Conservation (phyloP, 805 yeast genomes). For the Candida sithepensis region DNA sequence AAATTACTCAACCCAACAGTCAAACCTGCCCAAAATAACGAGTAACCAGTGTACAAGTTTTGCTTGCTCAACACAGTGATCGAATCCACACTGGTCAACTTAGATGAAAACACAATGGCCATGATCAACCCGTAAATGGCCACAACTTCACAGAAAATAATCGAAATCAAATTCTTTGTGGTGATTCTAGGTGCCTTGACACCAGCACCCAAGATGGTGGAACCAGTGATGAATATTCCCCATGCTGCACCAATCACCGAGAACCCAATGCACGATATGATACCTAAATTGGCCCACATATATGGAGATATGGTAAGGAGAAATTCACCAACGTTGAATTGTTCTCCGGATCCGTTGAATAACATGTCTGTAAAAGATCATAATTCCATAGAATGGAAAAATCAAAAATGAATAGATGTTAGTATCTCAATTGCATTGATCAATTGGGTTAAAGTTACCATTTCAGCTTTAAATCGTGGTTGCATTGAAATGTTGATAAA, state of each 20-base stretch:
- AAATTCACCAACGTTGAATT: slow-evolving; percentile 87
- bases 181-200: slow-evolving; percentile 97
- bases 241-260: slow-evolving; percentile 98
- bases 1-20: slow-evolving; percentile 93
- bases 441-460: too few relatives aligned
- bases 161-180: slow-evolving; percentile 92
- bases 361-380: slow-evolving; percentile 51
- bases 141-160: slow-evolving; percentile 98
- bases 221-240: slow-evolving; percentile 97
- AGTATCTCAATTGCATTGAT: too few relatives aligned
- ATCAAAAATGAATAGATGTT: too few relatives aligned
- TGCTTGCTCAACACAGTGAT: slow-evolving; percentile 68
- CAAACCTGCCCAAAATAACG: slow-evolving; percentile 96
- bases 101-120: slow-evolving; percentile 95
- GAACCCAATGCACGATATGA: slow-evolving; percentile 85
- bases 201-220: slow-evolving; percentile 96
- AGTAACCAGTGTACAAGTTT: slow-evolving; percentile 90
- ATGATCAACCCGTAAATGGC: slow-evolving; percentile 97
- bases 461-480: too few relatives aligned
- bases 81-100: slow-evolving; percentile 65
- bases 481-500: too few relatives aligned
- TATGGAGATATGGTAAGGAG: slow-evolving; percentile 86
- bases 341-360: slow-evolving; percentile 90
- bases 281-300: slow-evolving; percentile 94
- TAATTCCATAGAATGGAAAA: too few relatives aligned